A percentile compares a stretch with the other conserved stretches of the same genome.
These are phyloP conservation scores for Limtongia smithiae DNA, from an alignment of 805 yeast genomes.

Conservation along the genomic window DNA sequence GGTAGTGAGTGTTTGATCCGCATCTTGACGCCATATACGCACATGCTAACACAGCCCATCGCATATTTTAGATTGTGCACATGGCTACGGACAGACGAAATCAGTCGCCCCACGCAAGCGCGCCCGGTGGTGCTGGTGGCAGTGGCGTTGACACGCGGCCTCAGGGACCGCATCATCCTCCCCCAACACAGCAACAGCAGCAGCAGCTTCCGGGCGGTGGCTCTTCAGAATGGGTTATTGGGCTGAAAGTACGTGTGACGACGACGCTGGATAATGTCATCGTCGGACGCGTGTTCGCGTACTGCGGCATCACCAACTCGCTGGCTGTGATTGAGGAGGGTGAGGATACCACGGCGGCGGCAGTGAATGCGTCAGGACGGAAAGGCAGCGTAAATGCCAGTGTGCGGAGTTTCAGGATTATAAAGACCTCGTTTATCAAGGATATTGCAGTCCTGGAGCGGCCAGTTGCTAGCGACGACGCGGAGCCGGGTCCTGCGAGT, in stretches of 20 bases:
- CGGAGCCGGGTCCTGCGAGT: background rate
- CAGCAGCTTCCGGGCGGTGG: background rate
- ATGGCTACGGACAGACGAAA: slow-evolving; percentile 3
- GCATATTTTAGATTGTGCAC: background rate
- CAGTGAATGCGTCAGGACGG: slow-evolving; percentile 31
- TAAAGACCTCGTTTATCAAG: slow-evolving; percentile 58
- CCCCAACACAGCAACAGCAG: background rate
- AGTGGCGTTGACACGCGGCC: background rate
- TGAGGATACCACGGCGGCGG: slow-evolving; percentile 20
- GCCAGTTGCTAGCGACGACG: slow-evolving; percentile 28
- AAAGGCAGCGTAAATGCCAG: slow-evolving; percentile 19
- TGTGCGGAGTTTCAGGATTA: slow-evolving; percentile 44
- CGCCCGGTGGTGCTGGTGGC: background rate
- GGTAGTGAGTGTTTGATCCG: background rate
- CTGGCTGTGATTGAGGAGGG: slow-evolving; percentile 38
- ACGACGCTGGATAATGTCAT: slow-evolving; percentile 56
- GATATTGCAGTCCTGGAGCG: slow-evolving; percentile 47
- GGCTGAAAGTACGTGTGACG: slow-evolving; percentile 52
- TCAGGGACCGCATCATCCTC: slow-evolving; percentile 1
- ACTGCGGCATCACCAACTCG: slow-evolving; percentile 48
- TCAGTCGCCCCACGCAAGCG: slow-evolving; percentile 2
- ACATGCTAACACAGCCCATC: too few species aligned
- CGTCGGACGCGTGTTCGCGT: slow-evolving; percentile 63
- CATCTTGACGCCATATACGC: background rate
- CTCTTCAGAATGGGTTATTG: slow-evolving; percentile 21